Conservation (phyloP, 208 protist genomes). For the Acanthamoeba sp. region DNA sequence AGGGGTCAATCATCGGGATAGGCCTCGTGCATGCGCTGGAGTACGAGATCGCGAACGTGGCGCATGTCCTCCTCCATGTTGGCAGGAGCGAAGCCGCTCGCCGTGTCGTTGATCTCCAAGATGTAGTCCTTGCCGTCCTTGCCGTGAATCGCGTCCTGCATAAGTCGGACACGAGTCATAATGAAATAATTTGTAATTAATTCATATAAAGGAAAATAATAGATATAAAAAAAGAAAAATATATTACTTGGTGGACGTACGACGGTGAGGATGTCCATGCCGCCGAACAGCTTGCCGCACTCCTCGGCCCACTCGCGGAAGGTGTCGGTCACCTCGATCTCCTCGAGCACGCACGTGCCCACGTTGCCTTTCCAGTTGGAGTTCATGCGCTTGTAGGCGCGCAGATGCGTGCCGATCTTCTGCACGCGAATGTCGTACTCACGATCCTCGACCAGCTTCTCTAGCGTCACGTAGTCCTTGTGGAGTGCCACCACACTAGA, state of each 20-base stretch:
- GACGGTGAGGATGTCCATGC: slow-evolving; percentile 62
- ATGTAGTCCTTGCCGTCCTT: slow-evolving; percentile 83
- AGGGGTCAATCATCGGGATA: slow-evolving; percentile 32
- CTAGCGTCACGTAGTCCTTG: slow-evolving; percentile 77
- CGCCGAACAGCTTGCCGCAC: slow-evolving; percentile 70
- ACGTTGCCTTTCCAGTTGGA: slow-evolving; percentile 76
- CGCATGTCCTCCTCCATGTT: slow-evolving; percentile 70
- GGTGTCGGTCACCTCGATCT: slow-evolving; percentile 68
- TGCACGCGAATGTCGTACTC: slow-evolving; percentile 80
- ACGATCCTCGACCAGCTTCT: slow-evolving; percentile 73
- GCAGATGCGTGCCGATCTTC: slow-evolving; percentile 56
- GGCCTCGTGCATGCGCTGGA: slow-evolving; percentile 61
- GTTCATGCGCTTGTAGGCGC: slow-evolving; percentile 75
- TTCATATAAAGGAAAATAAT: not conserved
- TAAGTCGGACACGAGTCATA: not conserved
- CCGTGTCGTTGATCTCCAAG: slow-evolving; percentile 81
- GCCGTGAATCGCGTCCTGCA: slow-evolving; percentile 76
- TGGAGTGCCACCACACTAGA: slow-evolving; percentile 71
- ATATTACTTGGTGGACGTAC: not conserved
- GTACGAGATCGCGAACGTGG: slow-evolving; percentile 56
- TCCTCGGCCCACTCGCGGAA: slow-evolving; percentile 78
- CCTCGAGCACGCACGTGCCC: not conserved
- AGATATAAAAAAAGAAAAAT: not conserved
- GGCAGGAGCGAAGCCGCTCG: slow-evolving; percentile 72
- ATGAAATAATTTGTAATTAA: not conserved